These are phyloP conservation scores for Solanum hybrid DNA, from an alignment of 305 asterid species.

Conservation along the genomic window DNA sequence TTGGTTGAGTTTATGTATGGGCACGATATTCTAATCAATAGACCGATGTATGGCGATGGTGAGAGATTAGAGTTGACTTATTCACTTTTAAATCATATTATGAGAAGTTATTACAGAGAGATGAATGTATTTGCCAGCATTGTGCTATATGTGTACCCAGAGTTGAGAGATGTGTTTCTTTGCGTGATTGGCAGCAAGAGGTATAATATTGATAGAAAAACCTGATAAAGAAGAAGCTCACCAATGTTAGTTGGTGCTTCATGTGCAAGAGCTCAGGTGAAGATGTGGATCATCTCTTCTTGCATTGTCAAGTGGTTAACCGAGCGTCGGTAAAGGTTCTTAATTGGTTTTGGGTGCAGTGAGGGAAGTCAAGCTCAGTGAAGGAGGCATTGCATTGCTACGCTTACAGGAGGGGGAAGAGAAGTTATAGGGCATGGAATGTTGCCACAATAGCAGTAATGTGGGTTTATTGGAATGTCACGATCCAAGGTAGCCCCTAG, in stretches of 20 bases:
- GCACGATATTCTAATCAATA: background rate
- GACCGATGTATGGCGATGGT: background rate
- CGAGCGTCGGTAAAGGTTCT: background rate
- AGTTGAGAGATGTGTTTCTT: background rate
- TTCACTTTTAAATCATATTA: background rate
- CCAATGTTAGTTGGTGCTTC: background rate
- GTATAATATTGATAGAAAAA: background rate
- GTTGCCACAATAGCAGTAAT: background rate
- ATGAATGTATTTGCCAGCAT: background rate
- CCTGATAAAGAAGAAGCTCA: background rate
- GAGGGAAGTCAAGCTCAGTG: background rate
- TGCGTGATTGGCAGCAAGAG: background rate
- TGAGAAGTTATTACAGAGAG: background rate
- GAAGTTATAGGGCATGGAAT: background rate
- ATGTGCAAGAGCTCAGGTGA: background rate
- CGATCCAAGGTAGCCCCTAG: background rate
- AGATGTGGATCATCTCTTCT: background rate
- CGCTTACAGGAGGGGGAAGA: background rate
- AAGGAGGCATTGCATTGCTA: background rate
- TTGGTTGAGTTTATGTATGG: background rate
- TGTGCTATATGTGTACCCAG: background rate
- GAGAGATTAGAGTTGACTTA: background rate
- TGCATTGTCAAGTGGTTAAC: background rate
- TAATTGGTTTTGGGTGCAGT: background rate
- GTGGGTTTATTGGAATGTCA: background rate